phyloP scores from a whole-genome alignment of 2,329 filamentous ascomycete genomes.

The Leptographium lundbergii region DNA sequence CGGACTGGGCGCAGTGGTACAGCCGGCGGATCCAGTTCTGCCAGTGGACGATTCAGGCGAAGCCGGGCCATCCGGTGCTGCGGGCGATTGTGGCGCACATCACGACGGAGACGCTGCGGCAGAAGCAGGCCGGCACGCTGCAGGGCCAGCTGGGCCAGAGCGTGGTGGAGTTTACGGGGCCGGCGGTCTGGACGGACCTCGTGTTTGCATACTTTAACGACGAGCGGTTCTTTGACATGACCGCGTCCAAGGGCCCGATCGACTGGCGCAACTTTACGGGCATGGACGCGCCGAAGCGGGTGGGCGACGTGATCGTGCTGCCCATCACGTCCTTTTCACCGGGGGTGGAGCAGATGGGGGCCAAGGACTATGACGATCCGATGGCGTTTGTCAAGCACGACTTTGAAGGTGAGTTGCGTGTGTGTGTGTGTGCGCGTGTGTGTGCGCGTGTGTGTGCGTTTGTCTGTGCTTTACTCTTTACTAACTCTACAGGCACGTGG shows the following conservation, averaged over 20 bases:
- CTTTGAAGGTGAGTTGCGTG: constrained; percentile 72
- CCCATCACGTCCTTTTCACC: constrained; percentile 97
- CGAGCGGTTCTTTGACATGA: constrained; percentile 73
- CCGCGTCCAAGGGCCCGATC: constrained; percentile 56
- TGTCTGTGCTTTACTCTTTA: too few relatives aligned
- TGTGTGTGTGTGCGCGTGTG: background rate
- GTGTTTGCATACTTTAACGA: constrained; percentile 94
- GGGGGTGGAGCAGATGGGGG: constrained; percentile 85
- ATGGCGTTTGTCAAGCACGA: constrained; percentile 97
- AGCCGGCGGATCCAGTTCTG: constrained; percentile 94
- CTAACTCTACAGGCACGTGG: constrained; percentile 48
- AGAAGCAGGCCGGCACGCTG: constrained; percentile 57
- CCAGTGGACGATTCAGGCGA: constrained; percentile 96
- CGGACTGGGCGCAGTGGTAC: constrained; percentile 93
- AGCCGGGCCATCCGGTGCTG: constrained; percentile 85
- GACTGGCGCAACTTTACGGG: constrained; percentile 83
- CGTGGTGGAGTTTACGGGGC: constrained; percentile 89
- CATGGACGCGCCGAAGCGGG: constrained; percentile 69
- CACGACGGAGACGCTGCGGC: constrained; percentile 64
- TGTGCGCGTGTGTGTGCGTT: background rate
- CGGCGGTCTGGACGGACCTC: constrained; percentile 85
- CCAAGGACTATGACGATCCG: constrained; percentile 75
- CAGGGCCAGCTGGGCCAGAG: constrained; percentile 49
- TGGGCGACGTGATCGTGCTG: constrained; percentile 85
- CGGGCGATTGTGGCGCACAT: constrained; percentile 79